Evolutionary conservation across 371 early-diverging fungal genomes (phyloP).

Genomic region (Haplosporangium sp.): DNA sequence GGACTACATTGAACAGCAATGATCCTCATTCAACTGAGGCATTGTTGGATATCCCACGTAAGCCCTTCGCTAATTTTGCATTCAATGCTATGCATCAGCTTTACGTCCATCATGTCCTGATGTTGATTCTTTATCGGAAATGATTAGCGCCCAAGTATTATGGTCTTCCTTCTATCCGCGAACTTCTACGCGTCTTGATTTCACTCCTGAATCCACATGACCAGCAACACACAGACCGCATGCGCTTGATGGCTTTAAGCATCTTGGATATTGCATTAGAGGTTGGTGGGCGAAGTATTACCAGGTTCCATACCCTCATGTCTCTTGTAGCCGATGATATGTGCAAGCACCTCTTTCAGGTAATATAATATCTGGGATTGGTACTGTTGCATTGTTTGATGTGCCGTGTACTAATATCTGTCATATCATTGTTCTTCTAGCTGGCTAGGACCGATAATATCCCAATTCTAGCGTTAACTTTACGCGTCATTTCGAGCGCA

Average conservation of each 20-base stretch:
- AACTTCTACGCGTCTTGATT: conserved; percentile 89
- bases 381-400: not conserved
- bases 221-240: conserved; percentile 91
- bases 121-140: not conserved
- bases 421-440: conserved; percentile 22
- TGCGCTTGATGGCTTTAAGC: conserved; percentile 89
- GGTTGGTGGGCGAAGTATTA: conserved; percentile 84
- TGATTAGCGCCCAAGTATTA: conserved; percentile 62
- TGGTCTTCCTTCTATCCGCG: conserved; percentile 89
- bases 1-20: conserved; percentile 9
- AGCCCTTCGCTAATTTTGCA: not conserved
- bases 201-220: conserved; percentile 92
- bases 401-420: not conserved
- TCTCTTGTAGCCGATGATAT: conserved; percentile 85
- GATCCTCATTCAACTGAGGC: conserved; percentile 12
- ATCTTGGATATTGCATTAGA: conserved; percentile 85
- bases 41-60: conserved; percentile 25
- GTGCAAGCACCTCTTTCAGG: conserved; percentile 87
- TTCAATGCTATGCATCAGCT: too few species aligned
- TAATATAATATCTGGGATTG: conserved; percentile 31
- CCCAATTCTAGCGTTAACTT: conserved; percentile 68
- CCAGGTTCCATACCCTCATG: conserved; percentile 74
- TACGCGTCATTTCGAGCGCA: conserved; percentile 78
- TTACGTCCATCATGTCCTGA: not conserved
- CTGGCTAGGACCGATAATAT: conserved; percentile 71